Percentiles rank a stretch among this genome's conserved stretches.
phyloP scores from a whole-genome alignment of 176 grass and related monocot species.

The Phragmites australis region DNA sequence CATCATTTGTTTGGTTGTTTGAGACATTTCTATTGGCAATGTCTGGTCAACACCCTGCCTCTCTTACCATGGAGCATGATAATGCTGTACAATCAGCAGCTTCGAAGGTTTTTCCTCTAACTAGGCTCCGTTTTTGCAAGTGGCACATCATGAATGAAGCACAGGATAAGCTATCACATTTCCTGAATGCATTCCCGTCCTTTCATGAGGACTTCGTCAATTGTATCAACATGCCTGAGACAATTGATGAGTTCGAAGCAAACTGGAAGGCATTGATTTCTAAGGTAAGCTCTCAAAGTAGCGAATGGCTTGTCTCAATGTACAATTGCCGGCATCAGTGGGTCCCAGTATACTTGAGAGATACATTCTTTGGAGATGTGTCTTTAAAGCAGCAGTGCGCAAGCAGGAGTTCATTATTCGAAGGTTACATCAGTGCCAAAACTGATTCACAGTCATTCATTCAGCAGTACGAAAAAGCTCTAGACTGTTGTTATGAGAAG shows the following conservation, averaged over 20 bases:
- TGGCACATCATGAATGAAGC: constrained; percentile 52
- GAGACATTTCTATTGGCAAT: constrained; percentile 60
- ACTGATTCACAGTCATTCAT: constrained; percentile 56
- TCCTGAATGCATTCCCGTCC: constrained; percentile 40
- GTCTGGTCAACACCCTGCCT: constrained; percentile 51
- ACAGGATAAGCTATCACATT: constrained; percentile 39
- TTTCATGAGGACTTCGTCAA: constrained; percentile 41
- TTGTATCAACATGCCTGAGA: constrained; percentile 46
- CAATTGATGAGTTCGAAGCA: constrained; percentile 51
- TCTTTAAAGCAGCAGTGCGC: constrained; percentile 42
- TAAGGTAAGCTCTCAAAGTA: constrained; percentile 29
- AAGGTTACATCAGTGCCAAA: constrained; percentile 48
- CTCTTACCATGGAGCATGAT: constrained; percentile 46
- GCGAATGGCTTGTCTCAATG: constrained; percentile 46
- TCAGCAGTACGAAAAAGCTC: constrained; percentile 63
- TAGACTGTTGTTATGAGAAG: constrained; percentile 63
- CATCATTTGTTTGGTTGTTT: constrained; percentile 54
- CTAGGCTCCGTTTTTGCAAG: constrained; percentile 43
- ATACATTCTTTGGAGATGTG: constrained; percentile 53
- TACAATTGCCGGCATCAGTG: constrained; percentile 58
- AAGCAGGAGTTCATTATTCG: constrained; percentile 58
- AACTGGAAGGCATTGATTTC: constrained; percentile 51
- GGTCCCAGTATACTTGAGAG: constrained; percentile 50
- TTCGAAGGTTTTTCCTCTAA: constrained; percentile 39
- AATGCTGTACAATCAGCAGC: constrained; percentile 32